Evolutionary conservation across 148 eudicot genomes (phyloP).

Genomic region (Hydrangea macrophylla): DNA sequence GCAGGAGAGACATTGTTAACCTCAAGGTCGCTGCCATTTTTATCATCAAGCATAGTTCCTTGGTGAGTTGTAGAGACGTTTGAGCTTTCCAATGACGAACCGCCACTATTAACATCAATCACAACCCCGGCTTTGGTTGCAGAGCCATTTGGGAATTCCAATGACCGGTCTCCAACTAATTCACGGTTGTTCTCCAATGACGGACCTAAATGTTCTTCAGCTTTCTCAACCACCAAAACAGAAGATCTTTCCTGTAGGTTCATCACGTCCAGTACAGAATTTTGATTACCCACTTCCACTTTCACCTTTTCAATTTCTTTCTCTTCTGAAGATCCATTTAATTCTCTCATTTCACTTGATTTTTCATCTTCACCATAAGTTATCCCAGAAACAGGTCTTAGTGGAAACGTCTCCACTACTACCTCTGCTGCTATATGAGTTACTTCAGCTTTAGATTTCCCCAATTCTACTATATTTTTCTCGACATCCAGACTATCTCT

Average conservation of each 20-base stretch:
- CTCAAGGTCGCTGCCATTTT: constrained; percentile 15
- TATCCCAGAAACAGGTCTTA: constrained; percentile 34
- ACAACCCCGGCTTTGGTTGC: constrained; percentile 12
- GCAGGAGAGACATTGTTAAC: constrained; percentile 9
- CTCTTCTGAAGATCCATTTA: constrained; percentile 20
- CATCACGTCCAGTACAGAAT: constrained; percentile 10
- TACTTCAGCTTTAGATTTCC: constrained; percentile 16
- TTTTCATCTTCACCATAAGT: constrained; percentile 24
- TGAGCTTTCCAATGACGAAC: no score
- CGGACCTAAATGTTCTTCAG: constrained; percentile 21
- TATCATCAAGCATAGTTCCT: constrained; percentile 5
- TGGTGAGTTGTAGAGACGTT: no score
- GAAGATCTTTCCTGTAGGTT: constrained; percentile 15
- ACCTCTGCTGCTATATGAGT: constrained; percentile 28
- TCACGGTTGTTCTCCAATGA: constrained; percentile 11
- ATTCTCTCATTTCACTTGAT: constrained; percentile 13
- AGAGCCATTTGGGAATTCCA: constrained; percentile 23
- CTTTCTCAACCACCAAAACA: constrained; percentile 23
- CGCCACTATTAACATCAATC: constrained; percentile 9
- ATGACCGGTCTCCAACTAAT: constrained; percentile 9
- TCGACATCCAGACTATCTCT: constrained; percentile 23
- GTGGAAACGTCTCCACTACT: constrained; percentile 66
- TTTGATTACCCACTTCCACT: constrained; percentile 16
- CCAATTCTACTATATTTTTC: constrained; percentile 19
- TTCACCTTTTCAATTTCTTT: constrained; percentile 18